Evolutionary conservation across 2,329 filamentous ascomycete species (phyloP), one percentile per base, ranked within the genome.

Genomic region (Colletotrichum kahawae): DNA sequence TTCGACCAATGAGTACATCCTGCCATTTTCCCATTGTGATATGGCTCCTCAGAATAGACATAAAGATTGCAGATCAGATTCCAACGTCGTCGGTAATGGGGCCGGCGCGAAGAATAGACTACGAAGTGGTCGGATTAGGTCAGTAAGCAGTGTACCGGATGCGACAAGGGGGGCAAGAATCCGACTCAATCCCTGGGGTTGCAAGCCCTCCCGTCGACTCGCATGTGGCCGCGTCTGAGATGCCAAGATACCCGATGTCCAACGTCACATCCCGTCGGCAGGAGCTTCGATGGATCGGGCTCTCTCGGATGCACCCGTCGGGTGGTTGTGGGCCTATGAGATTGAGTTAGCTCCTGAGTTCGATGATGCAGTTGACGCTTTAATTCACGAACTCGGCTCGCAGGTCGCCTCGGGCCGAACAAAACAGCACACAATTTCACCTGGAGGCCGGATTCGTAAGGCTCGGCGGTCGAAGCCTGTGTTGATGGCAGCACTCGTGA

Each of bases 371-470:
- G n/a, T n/a, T 48, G n/a, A 48, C n/a, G 10, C n/a, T 48, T 48
- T 9, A 48, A 48, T 48, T 48, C 43, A 48, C n/a, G n/a, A 48
- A 48, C 43, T 48, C 43, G 43, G 43, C 43, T 48, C 43, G 7
- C 29, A 33, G 18, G 27, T n/a, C 18, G 57, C 57, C 57, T 34
- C 57, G 57, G 57, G 27, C 57, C 57, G 29, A 60, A 21, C 57
- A 18, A n/a, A 8, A 14, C n/a, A 10, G 27, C 29, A 14, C 12
- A 21, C 4, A 24, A 5, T 0, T 6, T 1, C 16, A 4, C 18
- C 31, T n/a, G 16, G 4, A 7, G 56, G 56, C 29, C 29, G 27
- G 29, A 33, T 60, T 60, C 33, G 57, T 33, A n/a, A 33, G 57
- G 29, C 31, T 60, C 12, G 18, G 29, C 29, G 57, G 13, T 8